phyloP scores from a whole-genome alignment of 1,139 yeast species.

The Blastobotrys ciferrii region DNA sequence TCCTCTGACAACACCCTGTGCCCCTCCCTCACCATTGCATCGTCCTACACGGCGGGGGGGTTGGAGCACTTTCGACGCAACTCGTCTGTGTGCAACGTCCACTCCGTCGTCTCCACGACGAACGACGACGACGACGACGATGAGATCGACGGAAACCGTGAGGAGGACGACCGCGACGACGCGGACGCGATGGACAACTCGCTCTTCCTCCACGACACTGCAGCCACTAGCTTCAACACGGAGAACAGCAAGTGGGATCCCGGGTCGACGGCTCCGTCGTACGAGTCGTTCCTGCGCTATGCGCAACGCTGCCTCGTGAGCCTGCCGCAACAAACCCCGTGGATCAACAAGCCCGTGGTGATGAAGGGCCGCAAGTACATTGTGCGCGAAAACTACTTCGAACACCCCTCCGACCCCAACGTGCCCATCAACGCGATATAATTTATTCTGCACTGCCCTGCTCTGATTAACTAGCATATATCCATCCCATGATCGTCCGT shows the following conservation, averaged over 20 bases:
- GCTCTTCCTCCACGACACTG: background rate
- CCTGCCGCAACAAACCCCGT: conserved; percentile 33
- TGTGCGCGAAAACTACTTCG: conserved; percentile 22
- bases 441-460: background rate
- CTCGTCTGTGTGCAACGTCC: conserved; percentile 2
- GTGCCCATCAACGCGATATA: conserved; percentile 1
- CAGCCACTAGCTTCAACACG: conserved; percentile 8
- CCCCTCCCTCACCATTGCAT: conserved; percentile 15
- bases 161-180: conserved; percentile 14
- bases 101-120: background rate
- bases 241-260: conserved; percentile 30
- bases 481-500: background rate
- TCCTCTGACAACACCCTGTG: conserved; percentile 12
- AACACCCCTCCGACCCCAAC: conserved; percentile 7
- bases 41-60: conserved; percentile 11
- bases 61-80: conserved; percentile 5
- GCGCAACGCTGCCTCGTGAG: conserved; percentile 34
- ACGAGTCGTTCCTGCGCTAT: conserved; percentile 29
- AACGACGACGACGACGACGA: conserved; percentile 10
- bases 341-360: conserved; percentile 34
- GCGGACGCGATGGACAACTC: conserved; percentile 14
- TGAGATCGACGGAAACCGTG: background rate
- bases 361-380: conserved; percentile 27
- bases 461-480: background rate
- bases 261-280: conserved; percentile 24